Base-by-base conservation (phyloP, 805 yeast species). In the Nakazawaea wyomingensis region DNA sequence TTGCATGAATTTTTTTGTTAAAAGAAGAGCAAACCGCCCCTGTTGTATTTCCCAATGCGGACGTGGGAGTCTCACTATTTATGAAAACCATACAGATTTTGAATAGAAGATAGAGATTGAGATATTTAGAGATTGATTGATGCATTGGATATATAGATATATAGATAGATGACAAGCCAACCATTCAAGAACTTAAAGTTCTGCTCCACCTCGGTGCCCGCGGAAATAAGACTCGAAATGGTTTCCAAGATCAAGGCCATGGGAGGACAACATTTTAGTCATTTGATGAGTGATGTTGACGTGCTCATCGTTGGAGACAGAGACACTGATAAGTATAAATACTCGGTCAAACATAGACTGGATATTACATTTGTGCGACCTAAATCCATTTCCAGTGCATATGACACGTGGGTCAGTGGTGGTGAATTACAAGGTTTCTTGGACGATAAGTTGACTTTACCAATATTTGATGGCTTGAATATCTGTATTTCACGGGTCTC, bases 211-310 rank as follows among this genome's bases (percentile, higher is more conserved):
- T 75, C 79, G 4, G 59, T 80, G 24, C 60, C 64, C 3, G 54
- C 67, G 8, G 55, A 60, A 3, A 54, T 61, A 27, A 66, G 77
- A 48, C 64, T 67, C 19, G 69, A 64, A 13, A 53, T 80, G 21
- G 65, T 71, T 2, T 55, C 61, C 8, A 71, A 71, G 53, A 69
- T 82, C 44, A 56, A 61, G 21, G 62, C 69, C 7, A 65, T 83
- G 57, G 91, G 90, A 6, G 90, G 89, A 1, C 54, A 52, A 8
- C 75, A 70, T 50, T 68, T 71, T 45, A 68, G 69, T 33, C 82
- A 82, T 52, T 59, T 83, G 50, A 77, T 81, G 66, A 73, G 78
- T 37, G 80, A 78, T 54, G 81, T 77, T 2, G 69, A 73, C 41
- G 74, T 74, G 32, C 59, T 84, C 20, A 66, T 84, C 4, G 80